Evolutionary conservation across 108 stramenopile species (phyloP).

Genomic region (Phaeodactylum tricornutum): DNA sequence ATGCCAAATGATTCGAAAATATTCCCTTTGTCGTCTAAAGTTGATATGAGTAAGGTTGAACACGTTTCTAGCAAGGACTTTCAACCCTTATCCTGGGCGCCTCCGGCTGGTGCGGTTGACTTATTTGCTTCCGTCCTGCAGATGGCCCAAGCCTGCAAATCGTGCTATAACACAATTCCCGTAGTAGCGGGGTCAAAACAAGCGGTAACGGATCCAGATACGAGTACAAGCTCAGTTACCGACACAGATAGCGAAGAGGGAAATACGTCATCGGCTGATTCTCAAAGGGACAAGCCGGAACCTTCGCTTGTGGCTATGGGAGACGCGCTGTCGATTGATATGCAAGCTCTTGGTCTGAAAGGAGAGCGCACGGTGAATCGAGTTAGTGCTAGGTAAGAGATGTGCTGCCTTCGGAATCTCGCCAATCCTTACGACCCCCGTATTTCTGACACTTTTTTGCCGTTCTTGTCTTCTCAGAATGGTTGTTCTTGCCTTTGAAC

Average conservation of each 20-base stretch:
- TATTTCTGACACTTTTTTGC: not conserved
- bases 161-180: too few species aligned
- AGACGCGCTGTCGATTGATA: not conserved
- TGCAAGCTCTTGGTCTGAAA: too few species aligned
- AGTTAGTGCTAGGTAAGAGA: not conserved
- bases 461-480: slow-evolving; percentile 3
- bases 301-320: not conserved
- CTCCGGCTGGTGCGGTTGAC: too few species aligned
- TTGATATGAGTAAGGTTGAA: too few species aligned
- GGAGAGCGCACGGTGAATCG: not conserved
- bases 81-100: too few species aligned
- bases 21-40: too few species aligned
- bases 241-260: slow-evolving; percentile 1
- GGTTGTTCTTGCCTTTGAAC: slow-evolving; percentile 5
- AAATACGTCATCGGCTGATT: not conserved
- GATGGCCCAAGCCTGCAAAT: too few species aligned
- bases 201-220: too few species aligned
- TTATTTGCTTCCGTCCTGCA: too few species aligned
- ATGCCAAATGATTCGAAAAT: too few species aligned
- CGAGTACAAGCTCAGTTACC: slow-evolving; percentile 9
- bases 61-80: too few species aligned
- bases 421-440: not conserved
- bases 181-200: too few species aligned
- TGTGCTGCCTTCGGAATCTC: not conserved
- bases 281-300: not conserved